These are phyloP conservation scores for Ogataea polymorpha DNA, from an alignment of 805 yeast genomes.

Conservation along the genomic window DNA sequence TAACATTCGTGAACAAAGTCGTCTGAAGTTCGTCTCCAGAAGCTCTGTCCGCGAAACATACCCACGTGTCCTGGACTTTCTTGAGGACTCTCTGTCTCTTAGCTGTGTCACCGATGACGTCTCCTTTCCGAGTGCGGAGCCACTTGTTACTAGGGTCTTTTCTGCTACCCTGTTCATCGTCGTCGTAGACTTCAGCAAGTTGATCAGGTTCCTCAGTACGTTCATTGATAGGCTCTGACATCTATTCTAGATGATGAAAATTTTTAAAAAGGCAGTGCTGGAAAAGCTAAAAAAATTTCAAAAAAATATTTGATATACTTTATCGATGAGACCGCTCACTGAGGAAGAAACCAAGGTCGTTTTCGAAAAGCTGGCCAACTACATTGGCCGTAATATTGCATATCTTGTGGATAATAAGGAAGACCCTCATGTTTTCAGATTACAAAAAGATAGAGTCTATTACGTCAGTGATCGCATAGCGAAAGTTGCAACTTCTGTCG, in stretches of 20 bases:
- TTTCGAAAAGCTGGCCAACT: slow-evolving; percentile 93
- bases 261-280: slow-evolving; percentile 8
- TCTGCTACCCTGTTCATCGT: slow-evolving; percentile 11
- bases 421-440: slow-evolving; percentile 90
- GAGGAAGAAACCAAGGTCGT: slow-evolving; percentile 96
- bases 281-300: slow-evolving; percentile 4
- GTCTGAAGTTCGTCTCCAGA: neutral
- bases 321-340: slow-evolving; percentile 83
- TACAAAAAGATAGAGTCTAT: slow-evolving; percentile 95
- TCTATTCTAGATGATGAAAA: slow-evolving; percentile 6
- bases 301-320: slow-evolving; percentile 2
- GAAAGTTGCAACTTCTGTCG: slow-evolving; percentile 83
- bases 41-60: slow-evolving; percentile 36
- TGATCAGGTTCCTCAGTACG: slow-evolving; percentile 9
- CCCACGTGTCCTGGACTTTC: slow-evolving; percentile 50
- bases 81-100: slow-evolving; percentile 30
- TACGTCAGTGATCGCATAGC: slow-evolving; percentile 83
- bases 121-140: slow-evolving; percentile 29
- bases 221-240: slow-evolving; percentile 7
- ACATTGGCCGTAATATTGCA: slow-evolving; percentile 93
- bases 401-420: slow-evolving; percentile 79
- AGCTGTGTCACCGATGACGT: slow-evolving; percentile 24
- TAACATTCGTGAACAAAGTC: neutral
- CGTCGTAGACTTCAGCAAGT: slow-evolving; percentile 7
- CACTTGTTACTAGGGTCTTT: slow-evolving; percentile 20